Conservation (phyloP, 805 yeast species). For the Barnettozyma vustinii region DNA sequence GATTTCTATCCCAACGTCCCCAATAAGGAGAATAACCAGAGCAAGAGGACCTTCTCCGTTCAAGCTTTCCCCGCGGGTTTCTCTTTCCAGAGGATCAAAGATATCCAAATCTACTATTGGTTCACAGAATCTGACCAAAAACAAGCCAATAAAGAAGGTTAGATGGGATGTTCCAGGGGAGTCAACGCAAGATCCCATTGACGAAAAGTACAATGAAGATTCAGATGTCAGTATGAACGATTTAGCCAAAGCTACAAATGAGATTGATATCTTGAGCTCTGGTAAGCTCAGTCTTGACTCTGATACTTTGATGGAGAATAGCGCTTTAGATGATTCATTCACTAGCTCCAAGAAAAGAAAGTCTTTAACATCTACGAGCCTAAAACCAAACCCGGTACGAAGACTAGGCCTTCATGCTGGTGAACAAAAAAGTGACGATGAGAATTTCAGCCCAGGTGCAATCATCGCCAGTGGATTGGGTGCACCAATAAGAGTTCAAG, state of each 20-base stretch:
- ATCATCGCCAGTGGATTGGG: not conserved
- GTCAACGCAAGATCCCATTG: not conserved
- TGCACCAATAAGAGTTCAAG: not conserved
- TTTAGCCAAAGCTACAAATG: slow-evolving; percentile 19
- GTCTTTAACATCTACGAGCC: slow-evolving; percentile 22
- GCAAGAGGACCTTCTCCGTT: slow-evolving; percentile 21
- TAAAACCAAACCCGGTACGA: slow-evolving; percentile 14
- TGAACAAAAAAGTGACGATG: not conserved
- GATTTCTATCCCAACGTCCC: slow-evolving; percentile 22
- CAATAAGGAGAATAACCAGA: slow-evolving; percentile 20
- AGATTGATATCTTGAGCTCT: slow-evolving; percentile 13
- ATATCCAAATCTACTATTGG: slow-evolving; percentile 11
- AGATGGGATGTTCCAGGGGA: slow-evolving; percentile 39
- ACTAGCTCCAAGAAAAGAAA: slow-evolving; percentile 17
- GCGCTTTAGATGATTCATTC: slow-evolving; percentile 15
- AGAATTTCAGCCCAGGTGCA: not conserved
- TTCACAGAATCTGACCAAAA: slow-evolving; percentile 14
- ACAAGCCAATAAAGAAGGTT: slow-evolving; percentile 35
- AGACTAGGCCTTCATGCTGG: not conserved
- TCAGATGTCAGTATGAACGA: slow-evolving; percentile 25
- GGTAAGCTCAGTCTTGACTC: slow-evolving; percentile 1
- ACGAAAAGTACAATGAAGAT: slow-evolving; percentile 10
- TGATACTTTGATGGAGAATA: slow-evolving; percentile 13
- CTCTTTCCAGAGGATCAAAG: slow-evolving; percentile 17
- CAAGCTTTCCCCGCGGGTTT: slow-evolving; percentile 19